A percentile compares a stretch with the other conserved stretches of the same genome.
Conservation (phyloP, 495 filamentous ascomycete species). For the Trichoderma asperelloides region DNA sequence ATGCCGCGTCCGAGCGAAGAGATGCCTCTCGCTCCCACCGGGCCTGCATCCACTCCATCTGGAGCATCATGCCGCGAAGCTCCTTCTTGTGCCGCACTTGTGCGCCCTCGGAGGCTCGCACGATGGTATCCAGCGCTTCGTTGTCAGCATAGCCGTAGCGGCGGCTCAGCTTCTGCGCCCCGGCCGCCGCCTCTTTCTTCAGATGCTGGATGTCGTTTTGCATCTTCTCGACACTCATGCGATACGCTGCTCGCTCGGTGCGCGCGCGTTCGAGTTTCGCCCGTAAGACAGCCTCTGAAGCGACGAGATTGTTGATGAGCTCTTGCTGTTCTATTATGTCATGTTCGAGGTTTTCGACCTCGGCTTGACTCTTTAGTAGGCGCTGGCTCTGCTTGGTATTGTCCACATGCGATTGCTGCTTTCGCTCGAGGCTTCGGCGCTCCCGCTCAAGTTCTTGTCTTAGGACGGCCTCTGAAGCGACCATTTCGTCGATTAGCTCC, state of each 20-base stretch:
- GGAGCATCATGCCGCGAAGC: slow-evolving; percentile 71
- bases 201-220: slow-evolving; percentile 31
- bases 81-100: slow-evolving; percentile 67
- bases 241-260: slow-evolving; percentile 35
- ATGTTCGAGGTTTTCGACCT: slow-evolving; percentile 34
- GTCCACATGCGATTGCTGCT: slow-evolving; percentile 24
- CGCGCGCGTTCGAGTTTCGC: slow-evolving; percentile 39
- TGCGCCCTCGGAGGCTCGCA: slow-evolving; percentile 40
- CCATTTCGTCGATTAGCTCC: too few species aligned
- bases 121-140: slow-evolving; percentile 28
- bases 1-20: slow-evolving; percentile 68
- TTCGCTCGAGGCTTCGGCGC: too few species aligned
- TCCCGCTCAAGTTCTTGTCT: too few species aligned
- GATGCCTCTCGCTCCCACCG: slow-evolving; percentile 68
- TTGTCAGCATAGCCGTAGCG: not conserved
- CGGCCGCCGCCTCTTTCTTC: slow-evolving; percentile 21
- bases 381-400: slow-evolving; percentile 59
- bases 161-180: slow-evolving; percentile 11
- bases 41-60: slow-evolving; percentile 82
- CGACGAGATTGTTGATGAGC: slow-evolving; percentile 25
- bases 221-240: slow-evolving; percentile 33
- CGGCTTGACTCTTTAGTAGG: slow-evolving; percentile 59
- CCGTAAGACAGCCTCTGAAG: slow-evolving; percentile 23
- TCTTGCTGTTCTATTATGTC: slow-evolving; percentile 30
- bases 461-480: too few species aligned